Base-by-base conservation (phyloP, 2,329 filamentous ascomycete genomes). In the Penicillium sp. region DNA sequence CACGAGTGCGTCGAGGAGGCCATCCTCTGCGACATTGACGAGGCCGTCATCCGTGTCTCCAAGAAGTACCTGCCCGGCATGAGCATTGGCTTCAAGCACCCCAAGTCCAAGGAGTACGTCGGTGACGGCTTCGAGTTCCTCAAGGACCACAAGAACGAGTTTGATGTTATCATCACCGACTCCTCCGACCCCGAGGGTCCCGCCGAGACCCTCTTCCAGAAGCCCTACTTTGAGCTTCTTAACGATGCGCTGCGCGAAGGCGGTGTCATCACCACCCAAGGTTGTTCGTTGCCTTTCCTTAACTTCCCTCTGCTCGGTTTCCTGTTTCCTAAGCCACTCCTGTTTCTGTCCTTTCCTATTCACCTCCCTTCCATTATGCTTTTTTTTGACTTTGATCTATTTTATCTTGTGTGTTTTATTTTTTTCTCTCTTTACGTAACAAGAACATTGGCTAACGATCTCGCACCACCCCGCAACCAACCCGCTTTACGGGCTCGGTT, bases 51-150 rank as follows among this genome's bases (percentile, higher is more conserved):
- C 81, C 92, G 95, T 72, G 89, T 99, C 74, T 97, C 93, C 79
- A 98, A 98, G 90, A 86, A 97, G 85, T 96, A 92, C 84, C 90
- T 99, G 54, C 94, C 94, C 61, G 87, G 87, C 75, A 99, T 99
- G 95, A 86, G 92, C 68, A 88, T 90, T 67, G 92, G 94, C 73
- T 96, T 96, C 84, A 84, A 92, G 72, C 92, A 98, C 86, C 91
- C 93, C 76, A 96, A 96, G 80, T 89, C 92, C 78, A 93, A 90
- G 82, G 89, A 91, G 68, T 92, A 96, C 82, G 85, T 99, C 66
- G 95, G 93, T 72, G 95, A 99, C 75, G 95, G 95, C 75, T 99
- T 99, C 88, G 95, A 98, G 85, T 99, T 97, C 86, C 86, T 99
- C 67, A 88, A 90, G 77, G 90, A 96, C 78, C 93, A 92, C 85